Percentiles rank a stretch among this genome's conserved stretches.
Conservation (phyloP, 495 filamentous ascomycete genomes). For the Neurospora sp. region DNA sequence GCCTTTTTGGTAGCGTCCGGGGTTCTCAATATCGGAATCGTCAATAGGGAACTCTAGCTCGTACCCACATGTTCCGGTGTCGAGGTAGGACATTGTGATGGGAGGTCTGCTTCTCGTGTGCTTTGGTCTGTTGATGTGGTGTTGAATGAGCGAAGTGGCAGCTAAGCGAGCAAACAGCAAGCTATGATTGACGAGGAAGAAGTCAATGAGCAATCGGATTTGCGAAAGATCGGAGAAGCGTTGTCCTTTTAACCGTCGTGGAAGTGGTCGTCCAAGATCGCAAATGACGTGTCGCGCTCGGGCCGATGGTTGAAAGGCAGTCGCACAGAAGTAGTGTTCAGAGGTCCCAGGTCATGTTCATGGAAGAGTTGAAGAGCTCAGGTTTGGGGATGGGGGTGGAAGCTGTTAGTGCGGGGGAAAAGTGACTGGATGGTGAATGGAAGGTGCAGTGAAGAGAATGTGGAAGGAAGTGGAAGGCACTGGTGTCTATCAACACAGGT, state of each 20-base stretch:
- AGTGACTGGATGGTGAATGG: neutral
- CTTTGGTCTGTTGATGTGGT: neutral
- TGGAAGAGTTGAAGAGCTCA: neutral
- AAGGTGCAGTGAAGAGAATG: neutral
- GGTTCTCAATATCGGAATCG: neutral
- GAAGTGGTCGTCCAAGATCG: neutral
- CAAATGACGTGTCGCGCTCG: neutral
- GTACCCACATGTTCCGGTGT: neutral
- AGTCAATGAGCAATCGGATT: neutral
- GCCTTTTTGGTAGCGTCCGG: neutral
- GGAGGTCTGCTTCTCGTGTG: neutral
- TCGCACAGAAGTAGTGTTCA: neutral
- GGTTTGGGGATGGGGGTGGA: neutral
- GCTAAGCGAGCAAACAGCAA: neutral
- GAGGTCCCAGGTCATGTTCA: neutral
- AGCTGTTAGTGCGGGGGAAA: neutral
- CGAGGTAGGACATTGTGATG: neutral
- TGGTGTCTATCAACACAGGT: neutral
- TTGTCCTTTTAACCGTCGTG: neutral
- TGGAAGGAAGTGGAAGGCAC: neutral
- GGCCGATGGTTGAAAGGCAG: neutral
- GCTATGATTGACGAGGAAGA: no score
- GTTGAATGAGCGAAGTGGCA: neutral
- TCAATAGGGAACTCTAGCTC: neutral
- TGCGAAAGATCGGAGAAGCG: neutral